A percentile compares a stretch with the other conserved stretches of the same genome.
phyloP scores from a whole-genome alignment of 306 rosid species.

The Ammopiptanthus mongolicus region DNA sequence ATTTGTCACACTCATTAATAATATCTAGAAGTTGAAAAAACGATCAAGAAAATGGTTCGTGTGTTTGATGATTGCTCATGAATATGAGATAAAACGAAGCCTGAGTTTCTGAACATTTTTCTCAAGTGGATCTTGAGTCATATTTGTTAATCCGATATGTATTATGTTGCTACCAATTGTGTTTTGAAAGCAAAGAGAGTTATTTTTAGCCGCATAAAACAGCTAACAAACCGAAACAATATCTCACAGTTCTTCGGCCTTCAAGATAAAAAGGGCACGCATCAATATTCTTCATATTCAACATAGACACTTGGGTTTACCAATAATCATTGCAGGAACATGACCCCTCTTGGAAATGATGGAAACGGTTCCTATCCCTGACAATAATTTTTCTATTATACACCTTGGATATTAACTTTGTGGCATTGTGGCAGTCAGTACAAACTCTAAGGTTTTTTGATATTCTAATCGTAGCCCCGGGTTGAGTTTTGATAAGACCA shows the following conservation, averaged over 20 bases:
- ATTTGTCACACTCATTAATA: not conserved
- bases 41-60: not conserved
- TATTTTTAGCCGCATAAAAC: not conserved
- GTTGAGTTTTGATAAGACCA: conserved; percentile 46
- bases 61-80: not conserved
- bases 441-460: conserved; percentile 56
- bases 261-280: not conserved
- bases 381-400: conserved; percentile 47
- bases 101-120: not conserved
- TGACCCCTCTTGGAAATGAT: conserved; percentile 54
- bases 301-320: conserved; percentile 12
- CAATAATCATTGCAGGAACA: conserved; percentile 70
- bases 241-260: not conserved
- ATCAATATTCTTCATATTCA: not conserved
- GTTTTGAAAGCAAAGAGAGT: not conserved
- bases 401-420: conserved; percentile 47
- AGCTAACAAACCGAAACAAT: not conserved
- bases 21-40: not conserved
- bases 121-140: not conserved
- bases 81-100: not conserved
- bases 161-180: not conserved
- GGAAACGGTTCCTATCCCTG: conserved; percentile 56
- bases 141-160: not conserved
- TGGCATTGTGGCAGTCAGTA: conserved; percentile 57
- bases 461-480: conserved; percentile 47